Evolutionary conservation across 805 yeast species (phyloP).

Genomic region (Starmerella apis): DNA sequence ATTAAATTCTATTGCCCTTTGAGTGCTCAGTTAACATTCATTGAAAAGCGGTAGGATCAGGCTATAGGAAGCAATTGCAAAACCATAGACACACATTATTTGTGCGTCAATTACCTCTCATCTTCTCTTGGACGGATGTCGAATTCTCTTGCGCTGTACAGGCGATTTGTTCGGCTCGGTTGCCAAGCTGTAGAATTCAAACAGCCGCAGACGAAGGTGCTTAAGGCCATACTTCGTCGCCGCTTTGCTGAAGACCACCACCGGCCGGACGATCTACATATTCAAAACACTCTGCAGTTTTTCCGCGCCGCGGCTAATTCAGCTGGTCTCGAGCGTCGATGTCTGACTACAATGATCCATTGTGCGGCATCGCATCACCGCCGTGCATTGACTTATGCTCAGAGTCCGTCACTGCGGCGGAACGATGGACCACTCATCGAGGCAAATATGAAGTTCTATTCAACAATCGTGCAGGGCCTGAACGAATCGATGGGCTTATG

Average conservation of each 20-base stretch:
- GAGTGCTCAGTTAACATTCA: too few relatives aligned
- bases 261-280: not conserved
- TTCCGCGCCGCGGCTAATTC: constrained; percentile 22
- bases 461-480: constrained; percentile 2
- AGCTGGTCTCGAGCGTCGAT: constrained; percentile 26
- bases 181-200: constrained; percentile 14
- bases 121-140: not conserved
- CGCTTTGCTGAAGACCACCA: constrained; percentile 10
- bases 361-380: constrained; percentile 13
- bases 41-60: too few relatives aligned
- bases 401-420: not conserved
- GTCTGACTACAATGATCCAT: constrained; percentile 18
- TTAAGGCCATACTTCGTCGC: constrained; percentile 11
- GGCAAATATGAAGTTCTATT: constrained; percentile 12
- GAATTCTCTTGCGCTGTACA: constrained; percentile 1
- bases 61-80: too few relatives aligned
- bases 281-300: constrained; percentile 22
- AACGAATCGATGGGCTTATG: constrained; percentile 19
- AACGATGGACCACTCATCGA: not conserved
- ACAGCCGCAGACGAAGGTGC: constrained; percentile 13
- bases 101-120: too few relatives aligned
- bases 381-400: not conserved
- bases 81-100: too few relatives aligned
- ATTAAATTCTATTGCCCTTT: too few relatives aligned
- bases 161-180: constrained; percentile 20